A percentile compares a stretch with the other conserved stretches of the same genome.
These are phyloP conservation scores for Cercospora sesami DNA, from an alignment of 2,329 filamentous ascomycete genomes.

Conservation along the genomic window DNA sequence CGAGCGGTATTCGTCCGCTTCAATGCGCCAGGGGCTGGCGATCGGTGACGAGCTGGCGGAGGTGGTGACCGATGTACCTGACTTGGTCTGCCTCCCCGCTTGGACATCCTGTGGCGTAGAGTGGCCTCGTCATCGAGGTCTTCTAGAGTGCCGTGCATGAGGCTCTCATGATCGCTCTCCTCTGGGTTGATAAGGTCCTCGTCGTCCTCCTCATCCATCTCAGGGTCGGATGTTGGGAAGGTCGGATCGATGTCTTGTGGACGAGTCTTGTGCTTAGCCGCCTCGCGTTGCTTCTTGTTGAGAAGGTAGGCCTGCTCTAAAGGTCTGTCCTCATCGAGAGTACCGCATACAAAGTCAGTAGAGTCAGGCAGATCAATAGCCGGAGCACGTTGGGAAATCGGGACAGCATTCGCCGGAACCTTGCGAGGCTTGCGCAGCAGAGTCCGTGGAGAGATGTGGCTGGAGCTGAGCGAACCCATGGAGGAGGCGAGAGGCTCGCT, in stretches of 20 bases:
- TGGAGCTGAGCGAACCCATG: constrained; percentile 52
- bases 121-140: constrained; percentile 39
- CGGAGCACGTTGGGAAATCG: constrained; percentile 29
- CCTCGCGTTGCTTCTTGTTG: constrained; percentile 76
- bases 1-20: constrained; percentile 50
- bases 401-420: constrained; percentile 42
- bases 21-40: constrained; percentile 43
- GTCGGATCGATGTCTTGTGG: constrained; percentile 98
- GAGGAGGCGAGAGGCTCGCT: constrained; percentile 56
- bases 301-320: constrained; percentile 92
- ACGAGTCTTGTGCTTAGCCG: constrained; percentile 75
- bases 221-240: constrained; percentile 91
- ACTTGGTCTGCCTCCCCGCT: constrained; percentile 20
- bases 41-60: constrained; percentile 33
- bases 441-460: constrained; percentile 17
- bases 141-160: constrained; percentile 61
- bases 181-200: constrained; percentile 58
- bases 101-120: constrained; percentile 42
- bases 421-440: constrained; percentile 21
- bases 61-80: constrained; percentile 39
- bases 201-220: constrained; percentile 76
- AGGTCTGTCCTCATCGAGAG: constrained; percentile 89
- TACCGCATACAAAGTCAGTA: constrained; percentile 98
- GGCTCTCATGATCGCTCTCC: constrained; percentile 63
- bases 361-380: constrained; percentile 85